Evolutionary conservation across 192 early-diverging fungal genomes (phyloP).

Genomic region (Entomortierella lignicola): DNA sequence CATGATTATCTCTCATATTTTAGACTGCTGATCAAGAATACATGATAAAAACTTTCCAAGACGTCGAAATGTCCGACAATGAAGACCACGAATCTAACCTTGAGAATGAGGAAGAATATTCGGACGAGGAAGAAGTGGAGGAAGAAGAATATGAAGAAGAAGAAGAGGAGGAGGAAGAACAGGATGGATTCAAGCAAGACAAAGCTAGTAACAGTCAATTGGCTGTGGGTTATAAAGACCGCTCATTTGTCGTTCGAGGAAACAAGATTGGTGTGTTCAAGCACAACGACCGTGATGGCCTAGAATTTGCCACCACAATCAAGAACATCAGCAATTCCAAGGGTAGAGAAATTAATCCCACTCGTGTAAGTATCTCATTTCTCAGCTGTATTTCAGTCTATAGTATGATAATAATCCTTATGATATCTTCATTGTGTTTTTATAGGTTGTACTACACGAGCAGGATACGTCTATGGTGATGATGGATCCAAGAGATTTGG

Average conservation of each 20-base stretch:
- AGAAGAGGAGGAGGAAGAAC: conserved; percentile 34
- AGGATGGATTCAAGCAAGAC: conserved; percentile 36
- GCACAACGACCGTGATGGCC: conserved; percentile 76
- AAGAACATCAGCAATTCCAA: conserved; percentile 71
- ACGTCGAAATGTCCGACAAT: conserved; percentile 70
- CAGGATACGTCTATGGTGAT: conserved; percentile 85
- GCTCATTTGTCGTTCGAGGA: conserved; percentile 93
- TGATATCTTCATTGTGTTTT: background rate
- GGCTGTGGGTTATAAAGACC: conserved; percentile 86
- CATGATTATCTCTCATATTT: background rate
- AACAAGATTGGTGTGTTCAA: conserved; percentile 90
- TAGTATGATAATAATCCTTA: background rate
- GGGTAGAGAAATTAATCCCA: conserved; percentile 75
- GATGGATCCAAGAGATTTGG: conserved; percentile 74
- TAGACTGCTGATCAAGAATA: conserved; percentile 77
- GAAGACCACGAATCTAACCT: conserved; percentile 9
- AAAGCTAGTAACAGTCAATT: conserved; percentile 79
- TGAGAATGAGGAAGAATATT: conserved; percentile 8
- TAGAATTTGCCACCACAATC: conserved; percentile 87
- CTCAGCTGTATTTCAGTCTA: background rate
- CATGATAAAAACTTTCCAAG: conserved; percentile 77
- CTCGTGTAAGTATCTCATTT: conserved; percentile 38
- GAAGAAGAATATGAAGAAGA: conserved; percentile 10
- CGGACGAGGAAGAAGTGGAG: conserved; percentile 27
- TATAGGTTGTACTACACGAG: conserved; percentile 85